Conservation (phyloP, 805 yeast genomes). For the Candida peoriensis region DNA sequence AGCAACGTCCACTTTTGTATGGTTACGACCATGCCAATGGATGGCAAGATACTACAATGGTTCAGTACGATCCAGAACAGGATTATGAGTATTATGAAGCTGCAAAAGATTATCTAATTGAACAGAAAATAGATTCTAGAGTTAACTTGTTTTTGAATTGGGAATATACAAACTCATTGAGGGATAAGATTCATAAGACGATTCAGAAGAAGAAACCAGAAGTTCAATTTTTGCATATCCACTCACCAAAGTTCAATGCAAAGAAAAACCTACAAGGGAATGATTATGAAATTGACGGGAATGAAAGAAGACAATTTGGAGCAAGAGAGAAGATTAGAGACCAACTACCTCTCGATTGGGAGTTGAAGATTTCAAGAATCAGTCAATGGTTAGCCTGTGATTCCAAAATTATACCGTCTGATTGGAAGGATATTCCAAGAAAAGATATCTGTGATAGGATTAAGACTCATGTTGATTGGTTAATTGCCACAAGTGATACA, state of each 20-base stretch:
- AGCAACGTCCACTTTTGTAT: constrained; percentile 21
- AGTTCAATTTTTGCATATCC: constrained; percentile 25
- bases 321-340: constrained; percentile 21
- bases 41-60: constrained; percentile 27
- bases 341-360: constrained; percentile 22
- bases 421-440: constrained; percentile 22
- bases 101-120: constrained; percentile 15
- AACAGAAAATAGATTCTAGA: constrained; percentile 19
- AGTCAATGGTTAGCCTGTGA: constrained; percentile 27
- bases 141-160: constrained; percentile 20
- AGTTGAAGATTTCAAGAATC: constrained; percentile 22
- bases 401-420: constrained; percentile 20
- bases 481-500: constrained; percentile 24
- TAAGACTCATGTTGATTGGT: constrained; percentile 23
- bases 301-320: constrained; percentile 25
- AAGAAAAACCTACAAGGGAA: constrained; percentile 14
- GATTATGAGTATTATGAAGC: constrained; percentile 21
- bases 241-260: constrained; percentile 26
- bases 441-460: constrained; percentile 18
- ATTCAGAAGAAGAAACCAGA: constrained; percentile 17
- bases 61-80: constrained; percentile 24
- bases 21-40: constrained; percentile 22
- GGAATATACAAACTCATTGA: constrained; percentile 17
- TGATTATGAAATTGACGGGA: constrained; percentile 22
- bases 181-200: constrained; percentile 14